Base-by-base conservation (phyloP, 352 stramenopile species). In the Globisporangium spinosum region DNA sequence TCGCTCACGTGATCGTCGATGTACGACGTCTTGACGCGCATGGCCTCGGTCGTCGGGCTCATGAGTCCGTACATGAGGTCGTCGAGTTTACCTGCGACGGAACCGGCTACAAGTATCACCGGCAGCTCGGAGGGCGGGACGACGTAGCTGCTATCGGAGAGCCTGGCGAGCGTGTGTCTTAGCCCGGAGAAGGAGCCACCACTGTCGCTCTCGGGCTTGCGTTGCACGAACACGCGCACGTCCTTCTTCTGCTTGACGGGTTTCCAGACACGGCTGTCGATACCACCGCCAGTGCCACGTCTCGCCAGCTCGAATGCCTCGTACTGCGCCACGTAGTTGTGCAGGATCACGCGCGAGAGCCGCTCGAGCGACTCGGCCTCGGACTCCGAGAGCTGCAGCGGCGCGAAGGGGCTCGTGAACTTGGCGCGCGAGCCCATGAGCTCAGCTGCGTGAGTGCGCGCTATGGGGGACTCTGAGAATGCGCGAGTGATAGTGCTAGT, bases 1-100 rank as follows among this genome's bases (percentile, higher is more conserved):
- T 58, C 38, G 7, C 0, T 6, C 32, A 63, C 38, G 27, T 62
- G 10, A 57, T 71, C 64, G 17, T 34, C n/a, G 7, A 62, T 34
- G 53, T 73, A 73, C 25, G 56, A 9, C 1, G 45, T 45, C 17
- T 59, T 65, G 23, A 62, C 72, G 20, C 71, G 66, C 68, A 77
- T 77, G 17, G 64, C 62, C 58, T 78, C 69, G 0, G 70, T 43
- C 0, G 74, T 76, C 23, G 74, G 69, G 20, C 65, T 73, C 51
- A 77, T 43, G 0, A 77, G 65, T 15, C 70, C 72, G 17, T 77
- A 78, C 72, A 80, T 78, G 62, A 77, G 68, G 34, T 78, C 74
- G 22, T 80, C 57, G 10, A 62, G 34, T 9, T 23, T 34, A 13
- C 58, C 38, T 17, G 1, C 12, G 2, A 38, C 15, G 0, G 17